phyloP scores from a whole-genome alignment of 371 early-diverging fungal species.

The Batkoa obscura region DNA sequence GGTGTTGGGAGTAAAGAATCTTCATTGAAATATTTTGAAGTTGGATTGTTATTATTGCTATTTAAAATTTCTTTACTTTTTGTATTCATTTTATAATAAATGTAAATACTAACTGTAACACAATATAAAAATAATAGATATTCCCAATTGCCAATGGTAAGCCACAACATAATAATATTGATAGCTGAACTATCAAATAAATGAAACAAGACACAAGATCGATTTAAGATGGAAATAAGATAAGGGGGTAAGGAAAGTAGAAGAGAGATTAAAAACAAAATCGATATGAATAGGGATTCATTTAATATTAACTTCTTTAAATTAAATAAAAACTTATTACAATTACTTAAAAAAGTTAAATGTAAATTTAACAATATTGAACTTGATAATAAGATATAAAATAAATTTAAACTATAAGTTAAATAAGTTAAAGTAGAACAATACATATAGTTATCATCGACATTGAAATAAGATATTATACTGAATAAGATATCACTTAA shows the following conservation, averaged over 20 bases:
- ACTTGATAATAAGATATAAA: neutral
- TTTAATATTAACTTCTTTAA: neutral
- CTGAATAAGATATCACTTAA: neutral
- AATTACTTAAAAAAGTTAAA: neutral
- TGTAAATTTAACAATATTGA: neutral
- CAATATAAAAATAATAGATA: neutral
- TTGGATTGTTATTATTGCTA: neutral
- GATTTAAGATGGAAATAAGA: neutral
- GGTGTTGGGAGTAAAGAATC: neutral
- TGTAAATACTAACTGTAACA: neutral
- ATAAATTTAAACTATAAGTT: neutral
- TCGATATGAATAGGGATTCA: neutral
- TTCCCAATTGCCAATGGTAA: slow-evolving; percentile 2
- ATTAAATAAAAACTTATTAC: neutral
- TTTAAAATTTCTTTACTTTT: neutral
- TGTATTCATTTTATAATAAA: neutral
- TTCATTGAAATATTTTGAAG: neutral
- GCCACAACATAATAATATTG: neutral
- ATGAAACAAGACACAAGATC: neutral
- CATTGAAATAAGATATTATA: neutral
- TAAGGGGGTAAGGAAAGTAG: neutral
- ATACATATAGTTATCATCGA: neutral
- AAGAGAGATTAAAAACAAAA: neutral
- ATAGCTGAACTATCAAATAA: neutral
- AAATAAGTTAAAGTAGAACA: neutral